Evolutionary conservation across 2,329 filamentous ascomycete species (phyloP), one percentile per base, ranked within the genome.

Genomic region (Penicillium hordei): DNA sequence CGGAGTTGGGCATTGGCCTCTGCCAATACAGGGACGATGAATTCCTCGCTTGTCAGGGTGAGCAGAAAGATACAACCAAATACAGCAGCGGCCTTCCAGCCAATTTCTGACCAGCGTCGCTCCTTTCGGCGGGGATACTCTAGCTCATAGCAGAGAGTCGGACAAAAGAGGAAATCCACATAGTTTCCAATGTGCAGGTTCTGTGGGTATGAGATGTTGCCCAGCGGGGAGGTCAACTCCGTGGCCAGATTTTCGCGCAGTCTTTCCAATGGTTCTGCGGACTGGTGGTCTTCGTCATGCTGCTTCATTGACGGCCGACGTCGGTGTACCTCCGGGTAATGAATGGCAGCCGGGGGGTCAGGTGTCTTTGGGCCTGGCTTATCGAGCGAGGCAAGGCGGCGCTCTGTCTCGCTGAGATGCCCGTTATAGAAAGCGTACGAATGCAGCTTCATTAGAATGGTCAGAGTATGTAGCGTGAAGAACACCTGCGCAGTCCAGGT

Each of bases 361-460:
- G 86, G 85, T 50, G 87, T 88, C 5, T 85, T 64, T 6, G 65
- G 84, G 5, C 83, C 86, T n/a, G 84, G 83, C 2, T 92, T 91
- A 74, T 99, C 94, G 34, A 99, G 86, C 40, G 86, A 86, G 55
- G 84, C 85, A 13, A 99, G 82, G 12, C 91, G 88, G 70, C 89
- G 87, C 73, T 95, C 86, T 0, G 91, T 95, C 73, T 94, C 91
- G 65, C 89, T 90, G 17, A 99, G 81, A 74, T 99, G 94, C 12
- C 94, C 94, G 68, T 97, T 97, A 79, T 99, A 99, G 75, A 97
- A 99, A 25, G 91, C 90, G 71, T 96, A 99, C 6, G 93, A 97
- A 75, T 99, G 94, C 86, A 97, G 94, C 81, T 99, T 99, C 94
- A 99, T 99, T 50, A 97, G 86, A 21, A 99, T 82, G 8, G 91